These are phyloP conservation scores for carrot (Daucus carota) DNA, from an alignment of 129 eudicot genomes.

Conservation along the genomic window DNA sequence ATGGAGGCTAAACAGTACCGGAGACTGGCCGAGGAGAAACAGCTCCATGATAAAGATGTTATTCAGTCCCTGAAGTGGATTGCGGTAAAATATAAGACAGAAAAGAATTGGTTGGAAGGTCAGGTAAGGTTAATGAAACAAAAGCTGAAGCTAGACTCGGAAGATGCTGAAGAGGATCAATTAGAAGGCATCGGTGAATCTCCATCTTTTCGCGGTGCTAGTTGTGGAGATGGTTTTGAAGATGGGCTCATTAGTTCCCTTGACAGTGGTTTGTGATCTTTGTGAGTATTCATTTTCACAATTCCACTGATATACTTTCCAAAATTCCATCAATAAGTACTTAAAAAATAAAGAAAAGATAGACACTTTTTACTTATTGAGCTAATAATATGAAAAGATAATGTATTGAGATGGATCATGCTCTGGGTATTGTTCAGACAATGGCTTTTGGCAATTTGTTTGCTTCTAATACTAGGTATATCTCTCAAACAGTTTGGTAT, in stretches of 20 bases:
- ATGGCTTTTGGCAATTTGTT: too few species aligned
- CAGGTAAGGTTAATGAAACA: background rate
- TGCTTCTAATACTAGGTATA: too few species aligned
- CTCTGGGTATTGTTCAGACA: too few species aligned
- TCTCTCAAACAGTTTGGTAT: too few species aligned
- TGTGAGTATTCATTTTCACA: background rate
- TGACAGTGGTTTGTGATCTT: background rate
- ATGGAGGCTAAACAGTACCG: conserved; percentile 53
- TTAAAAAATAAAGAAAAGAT: too few species aligned
- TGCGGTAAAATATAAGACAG: conserved; percentile 56
- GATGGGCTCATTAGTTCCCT: background rate
- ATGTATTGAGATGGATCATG: too few species aligned
- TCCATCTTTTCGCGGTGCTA: background rate
- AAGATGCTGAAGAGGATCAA: background rate
- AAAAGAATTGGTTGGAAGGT: conserved; percentile 42
- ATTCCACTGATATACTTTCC: background rate
- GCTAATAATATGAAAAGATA: too few species aligned
- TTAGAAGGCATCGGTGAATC: background rate
- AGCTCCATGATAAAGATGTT: conserved; percentile 71
- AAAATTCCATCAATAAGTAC: too few species aligned
- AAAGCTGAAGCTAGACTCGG: background rate
- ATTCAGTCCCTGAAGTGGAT: conserved; percentile 76
- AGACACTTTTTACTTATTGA: too few species aligned
- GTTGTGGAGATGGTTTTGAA: background rate
- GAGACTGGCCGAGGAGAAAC: conserved; percentile 67